A percentile compares a stretch with the other conserved stretches of the same genome.
Evolutionary conservation across 805 yeast genomes (phyloP).

Genomic region (Tetrapisispora namnaoensis): DNA sequence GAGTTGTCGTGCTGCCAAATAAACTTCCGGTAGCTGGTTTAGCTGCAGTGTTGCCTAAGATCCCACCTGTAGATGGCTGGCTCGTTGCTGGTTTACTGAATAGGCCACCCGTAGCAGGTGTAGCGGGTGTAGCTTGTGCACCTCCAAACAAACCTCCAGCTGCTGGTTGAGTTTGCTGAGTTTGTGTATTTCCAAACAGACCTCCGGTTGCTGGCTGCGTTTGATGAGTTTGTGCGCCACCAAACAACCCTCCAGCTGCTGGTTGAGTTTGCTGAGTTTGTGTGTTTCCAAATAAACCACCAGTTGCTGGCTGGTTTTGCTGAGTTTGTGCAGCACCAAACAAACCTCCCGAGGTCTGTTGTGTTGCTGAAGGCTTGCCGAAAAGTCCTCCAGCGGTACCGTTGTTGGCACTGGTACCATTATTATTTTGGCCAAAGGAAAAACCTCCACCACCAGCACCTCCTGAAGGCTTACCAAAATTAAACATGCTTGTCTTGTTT

Average conservation of each 20-base stretch:
- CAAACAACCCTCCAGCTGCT: constrained; percentile 27
- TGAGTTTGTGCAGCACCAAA: constrained; percentile 16
- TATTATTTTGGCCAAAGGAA: constrained; percentile 11
- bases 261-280: constrained; percentile 3
- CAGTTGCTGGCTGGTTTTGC: constrained; percentile 3
- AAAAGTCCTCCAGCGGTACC: constrained; percentile 12
- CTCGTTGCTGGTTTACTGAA: constrained; percentile 20
- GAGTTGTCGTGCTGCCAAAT: constrained; percentile 17
- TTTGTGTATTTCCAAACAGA: constrained; percentile 6
- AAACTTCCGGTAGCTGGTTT: constrained; percentile 15
- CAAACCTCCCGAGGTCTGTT: constrained; percentile 10
- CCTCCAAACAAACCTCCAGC: constrained; percentile 29
- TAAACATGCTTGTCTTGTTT: not conserved
- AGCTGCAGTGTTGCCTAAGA: constrained; percentile 18
- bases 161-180: constrained; percentile 5
- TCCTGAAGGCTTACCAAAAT: not conserved
- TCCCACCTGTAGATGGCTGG: constrained; percentile 13
- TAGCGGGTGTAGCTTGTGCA: constrained; percentile 4
- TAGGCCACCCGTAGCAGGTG: constrained; percentile 18
- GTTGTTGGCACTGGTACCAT: constrained; percentile 1
- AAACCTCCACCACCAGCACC: constrained; percentile 4
- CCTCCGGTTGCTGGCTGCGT: constrained; percentile 7
- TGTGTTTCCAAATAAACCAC: constrained; percentile 10
- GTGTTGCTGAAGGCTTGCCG: constrained; percentile 14
- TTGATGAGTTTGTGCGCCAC: constrained; percentile 10